These are phyloP conservation scores for Candida ficus DNA, from an alignment of 805 yeast species.

Conservation along the genomic window DNA sequence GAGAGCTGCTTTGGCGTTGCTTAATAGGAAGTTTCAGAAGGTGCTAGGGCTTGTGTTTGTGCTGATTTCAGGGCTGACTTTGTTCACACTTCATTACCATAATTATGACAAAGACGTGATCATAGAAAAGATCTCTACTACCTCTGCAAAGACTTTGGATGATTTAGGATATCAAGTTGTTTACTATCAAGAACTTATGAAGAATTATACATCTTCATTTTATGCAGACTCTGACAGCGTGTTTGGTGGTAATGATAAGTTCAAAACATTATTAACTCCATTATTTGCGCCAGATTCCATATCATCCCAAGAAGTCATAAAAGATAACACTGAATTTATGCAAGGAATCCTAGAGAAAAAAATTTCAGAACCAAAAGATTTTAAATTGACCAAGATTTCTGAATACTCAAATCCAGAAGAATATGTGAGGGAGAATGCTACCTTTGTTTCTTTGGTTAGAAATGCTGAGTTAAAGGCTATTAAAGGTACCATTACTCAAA, in stretches of 20 bases:
- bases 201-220: constrained; percentile 18
- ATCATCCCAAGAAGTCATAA: constrained; percentile 13
- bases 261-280: too few relatives aligned
- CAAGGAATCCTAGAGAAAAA: constrained; percentile 5
- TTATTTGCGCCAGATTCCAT: constrained; percentile 11
- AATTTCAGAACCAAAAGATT: constrained; percentile 26
- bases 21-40: constrained; percentile 16
- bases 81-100: constrained; percentile 7
- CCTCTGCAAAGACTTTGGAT: constrained; percentile 5
- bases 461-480: constrained; percentile 53
- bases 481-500: constrained; percentile 46
- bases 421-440: constrained; percentile 56
- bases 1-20: too few relatives aligned
- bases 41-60: constrained; percentile 1
- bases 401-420: constrained; percentile 7
- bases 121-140: background rate
- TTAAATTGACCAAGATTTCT: constrained; percentile 14
- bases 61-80: background rate
- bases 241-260: too few relatives aligned
- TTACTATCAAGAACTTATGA: constrained; percentile 19
- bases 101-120: constrained; percentile 11
- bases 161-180: constrained; percentile 10
- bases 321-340: constrained; percentile 10
- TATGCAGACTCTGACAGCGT: constrained; percentile 12
- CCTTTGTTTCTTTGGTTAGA: constrained; percentile 67